Evolutionary conservation across 495 filamentous ascomycete species (phyloP).

Genomic region (Aspergillus affinis): DNA sequence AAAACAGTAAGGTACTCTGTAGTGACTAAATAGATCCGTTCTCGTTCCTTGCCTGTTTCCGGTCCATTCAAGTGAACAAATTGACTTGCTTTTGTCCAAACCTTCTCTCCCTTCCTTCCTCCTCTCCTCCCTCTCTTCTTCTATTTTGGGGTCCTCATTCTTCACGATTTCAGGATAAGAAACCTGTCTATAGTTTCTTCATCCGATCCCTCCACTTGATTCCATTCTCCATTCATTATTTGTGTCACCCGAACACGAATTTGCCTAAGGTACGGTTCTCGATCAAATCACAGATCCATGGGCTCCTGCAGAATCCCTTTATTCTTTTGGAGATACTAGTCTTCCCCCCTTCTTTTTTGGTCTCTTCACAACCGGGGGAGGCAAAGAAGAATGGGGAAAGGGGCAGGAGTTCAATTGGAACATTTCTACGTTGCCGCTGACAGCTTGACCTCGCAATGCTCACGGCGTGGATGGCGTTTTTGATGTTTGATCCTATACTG

Average conservation of each 20-base stretch:
- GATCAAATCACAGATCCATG: neutral
- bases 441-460: too few species aligned
- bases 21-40: slow-evolving; percentile 2
- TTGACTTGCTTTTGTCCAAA: neutral
- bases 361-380: neutral
- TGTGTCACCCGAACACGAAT: neutral
- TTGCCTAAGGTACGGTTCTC: neutral
- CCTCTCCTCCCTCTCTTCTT: neutral
- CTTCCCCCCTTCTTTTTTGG: neutral
- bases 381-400: slow-evolving; percentile 2
- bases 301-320: slow-evolving; percentile 10
- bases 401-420: slow-evolving; percentile 1
- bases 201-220: too few species aligned
- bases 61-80: slow-evolving; percentile 3
- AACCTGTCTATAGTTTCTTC: too few species aligned
- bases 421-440: slow-evolving; percentile 5
- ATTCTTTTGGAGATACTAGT: neutral
- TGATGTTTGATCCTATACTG: slow-evolving; percentile 13
- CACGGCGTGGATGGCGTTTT: too few species aligned
- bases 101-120: too few species aligned
- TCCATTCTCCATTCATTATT: too few species aligned
- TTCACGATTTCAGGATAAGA: too few species aligned
- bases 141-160: neutral
- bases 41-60: slow-evolving; percentile 13
- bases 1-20: neutral